phyloP scores from a whole-genome alignment of 2,329 filamentous ascomycete species.

The Cryphonectria nitschkei region DNA sequence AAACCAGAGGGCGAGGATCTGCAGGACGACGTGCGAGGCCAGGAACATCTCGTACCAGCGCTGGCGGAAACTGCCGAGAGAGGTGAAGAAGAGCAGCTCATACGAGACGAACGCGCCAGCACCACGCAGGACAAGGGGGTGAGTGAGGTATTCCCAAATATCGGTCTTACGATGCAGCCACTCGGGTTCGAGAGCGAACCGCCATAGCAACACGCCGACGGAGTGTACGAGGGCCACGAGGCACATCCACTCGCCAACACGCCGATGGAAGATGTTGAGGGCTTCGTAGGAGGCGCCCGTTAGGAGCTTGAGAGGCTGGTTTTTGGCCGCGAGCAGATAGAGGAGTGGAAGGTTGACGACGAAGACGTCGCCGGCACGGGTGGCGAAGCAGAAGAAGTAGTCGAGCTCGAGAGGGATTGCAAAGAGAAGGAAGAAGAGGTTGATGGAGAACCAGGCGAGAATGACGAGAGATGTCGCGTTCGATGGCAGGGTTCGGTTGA shows the following conservation, averaged over 20 bases:
- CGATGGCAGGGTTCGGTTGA: constrained; percentile 60
- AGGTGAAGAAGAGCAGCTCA: constrained; percentile 64
- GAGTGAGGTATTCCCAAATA: constrained; percentile 53
- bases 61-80: constrained; percentile 61
- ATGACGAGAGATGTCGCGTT: constrained; percentile 60
- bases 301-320: constrained; percentile 62
- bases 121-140: constrained; percentile 57
- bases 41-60: constrained; percentile 68
- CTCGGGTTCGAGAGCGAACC: constrained; percentile 50
- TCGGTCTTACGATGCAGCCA: constrained; percentile 45
- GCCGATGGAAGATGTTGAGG: constrained; percentile 67
- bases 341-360: constrained; percentile 54
- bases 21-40: constrained; percentile 59
- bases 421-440: constrained; percentile 62
- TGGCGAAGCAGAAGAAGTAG: constrained; percentile 61
- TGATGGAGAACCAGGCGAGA: constrained; percentile 54
- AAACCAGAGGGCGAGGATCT: constrained; percentile 57
- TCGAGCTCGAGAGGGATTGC: constrained; percentile 49
- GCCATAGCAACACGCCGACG: constrained; percentile 59
- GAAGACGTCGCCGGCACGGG: constrained; percentile 58
- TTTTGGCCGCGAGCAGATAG: constrained; percentile 69
- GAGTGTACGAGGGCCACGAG: constrained; percentile 61
- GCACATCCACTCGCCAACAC: constrained; percentile 65
- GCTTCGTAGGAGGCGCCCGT: constrained; percentile 69
- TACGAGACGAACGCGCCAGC: constrained; percentile 60